A percentile compares a stretch with the other conserved stretches of the same genome.
phyloP scores from a whole-genome alignment of 1,284 basidiomycete genomes.

The Tilletia setariae region DNA sequence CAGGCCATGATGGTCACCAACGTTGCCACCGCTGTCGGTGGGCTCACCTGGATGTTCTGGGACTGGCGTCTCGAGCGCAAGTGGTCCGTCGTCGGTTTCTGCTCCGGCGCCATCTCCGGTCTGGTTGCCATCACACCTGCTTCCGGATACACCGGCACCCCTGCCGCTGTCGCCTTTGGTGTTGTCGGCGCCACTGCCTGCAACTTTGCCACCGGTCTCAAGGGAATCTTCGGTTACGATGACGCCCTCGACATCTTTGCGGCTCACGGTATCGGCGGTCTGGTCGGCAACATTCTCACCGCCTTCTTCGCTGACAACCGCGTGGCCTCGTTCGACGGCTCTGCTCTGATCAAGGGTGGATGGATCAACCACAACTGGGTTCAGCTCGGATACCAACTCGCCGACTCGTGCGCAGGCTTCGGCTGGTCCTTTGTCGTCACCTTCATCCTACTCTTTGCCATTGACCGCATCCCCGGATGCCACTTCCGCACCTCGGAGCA shows the following conservation, averaged over 20 bases:
- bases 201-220: slow-evolving; percentile 93
- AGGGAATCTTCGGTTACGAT: slow-evolving; percentile 60
- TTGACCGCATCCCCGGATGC: slow-evolving; percentile 86
- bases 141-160: slow-evolving; percentile 58
- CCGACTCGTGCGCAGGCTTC: slow-evolving; percentile 63
- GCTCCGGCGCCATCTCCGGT: slow-evolving; percentile 65
- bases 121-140: slow-evolving; percentile 74
- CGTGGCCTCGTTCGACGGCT: slow-evolving; percentile 78
- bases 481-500: slow-evolving; percentile 76
- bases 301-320: slow-evolving; percentile 82
- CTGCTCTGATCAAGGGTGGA: slow-evolving; percentile 65
- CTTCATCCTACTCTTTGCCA: slow-evolving; percentile 78
- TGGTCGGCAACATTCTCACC: slow-evolving; percentile 80
- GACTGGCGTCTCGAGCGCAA: slow-evolving; percentile 58
- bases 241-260: slow-evolving; percentile 70
- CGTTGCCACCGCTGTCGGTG: slow-evolving; percentile 71
- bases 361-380: slow-evolving; percentile 82
- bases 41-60: slow-evolving; percentile 56
- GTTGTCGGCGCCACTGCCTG: slow-evolving; percentile 76
- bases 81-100: slow-evolving; percentile 75
- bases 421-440: slow-evolving; percentile 48
- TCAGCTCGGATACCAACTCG: slow-evolving; percentile 72
- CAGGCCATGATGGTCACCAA: slow-evolving; percentile 57
- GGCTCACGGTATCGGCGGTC: slow-evolving; percentile 80
- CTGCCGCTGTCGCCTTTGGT: slow-evolving; percentile 56